phyloP scores from a whole-genome alignment of 768 basidiomycete species.

The Russula virescens region DNA sequence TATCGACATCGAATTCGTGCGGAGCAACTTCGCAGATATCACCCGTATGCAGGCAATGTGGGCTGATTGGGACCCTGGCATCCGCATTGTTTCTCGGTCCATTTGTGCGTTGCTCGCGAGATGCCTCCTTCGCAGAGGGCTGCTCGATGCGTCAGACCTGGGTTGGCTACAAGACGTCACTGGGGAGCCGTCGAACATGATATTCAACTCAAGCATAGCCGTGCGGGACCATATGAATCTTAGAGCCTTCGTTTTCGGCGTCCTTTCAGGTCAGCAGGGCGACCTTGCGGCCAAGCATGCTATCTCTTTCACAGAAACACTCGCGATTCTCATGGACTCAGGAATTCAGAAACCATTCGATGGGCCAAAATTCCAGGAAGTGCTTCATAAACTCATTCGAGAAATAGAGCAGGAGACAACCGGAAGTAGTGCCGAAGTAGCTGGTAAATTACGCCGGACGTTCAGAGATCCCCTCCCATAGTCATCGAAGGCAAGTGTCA shows the following conservation, averaged over 20 bases:
- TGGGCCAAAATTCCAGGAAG: not conserved
- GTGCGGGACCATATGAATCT: not conserved
- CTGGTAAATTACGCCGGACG: no score
- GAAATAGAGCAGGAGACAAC: no score
- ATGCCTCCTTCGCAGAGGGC: not conserved
- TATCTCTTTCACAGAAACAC: not conserved
- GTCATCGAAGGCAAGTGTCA: no score
- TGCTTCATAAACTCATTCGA: no score
- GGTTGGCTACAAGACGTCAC: not conserved
- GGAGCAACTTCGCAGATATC: not conserved
- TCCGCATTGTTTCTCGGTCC: not conserved
- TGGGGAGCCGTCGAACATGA: not conserved
- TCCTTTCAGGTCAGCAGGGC: not conserved
- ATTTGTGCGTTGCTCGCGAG: not conserved
- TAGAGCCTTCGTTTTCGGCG: not conserved
- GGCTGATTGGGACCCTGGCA: not conserved
- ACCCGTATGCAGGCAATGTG: not conserved
- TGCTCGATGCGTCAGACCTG: not conserved
- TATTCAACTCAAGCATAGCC: not conserved
- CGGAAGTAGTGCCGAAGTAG: no score
- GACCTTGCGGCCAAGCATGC: not conserved
- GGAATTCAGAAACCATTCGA: not conserved
- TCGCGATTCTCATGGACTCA: not conserved
- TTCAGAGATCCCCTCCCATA: no score
- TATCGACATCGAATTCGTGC: not conserved